Percentiles rank a stretch among this genome's conserved stretches.
phyloP scores from a whole-genome alignment of 805 yeast species.

The Zygosaccharomyces siamensis region DNA sequence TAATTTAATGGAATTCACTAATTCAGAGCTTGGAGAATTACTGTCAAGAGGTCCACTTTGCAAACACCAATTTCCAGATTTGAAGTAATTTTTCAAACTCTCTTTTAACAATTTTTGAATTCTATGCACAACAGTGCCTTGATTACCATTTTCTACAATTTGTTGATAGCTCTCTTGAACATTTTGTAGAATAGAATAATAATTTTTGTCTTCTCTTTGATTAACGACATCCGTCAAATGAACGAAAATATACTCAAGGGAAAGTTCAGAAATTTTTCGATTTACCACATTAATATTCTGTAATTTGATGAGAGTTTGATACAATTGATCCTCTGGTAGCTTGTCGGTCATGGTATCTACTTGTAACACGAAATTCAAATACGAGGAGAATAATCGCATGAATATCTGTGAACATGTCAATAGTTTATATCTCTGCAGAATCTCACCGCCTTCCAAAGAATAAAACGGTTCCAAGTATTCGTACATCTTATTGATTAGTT shows the following conservation, averaged over 20 bases:
- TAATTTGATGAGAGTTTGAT: slow-evolving; percentile 25
- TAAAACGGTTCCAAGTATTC: slow-evolving; percentile 38
- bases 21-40: slow-evolving; percentile 25
- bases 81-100: slow-evolving; percentile 32
- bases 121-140: slow-evolving; percentile 31
- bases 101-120: slow-evolving; percentile 29
- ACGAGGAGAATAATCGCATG: slow-evolving; percentile 22
- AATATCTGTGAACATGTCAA: slow-evolving; percentile 28
- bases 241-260: slow-evolving; percentile 19
- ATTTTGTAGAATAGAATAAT: slow-evolving; percentile 31
- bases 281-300: slow-evolving; percentile 19
- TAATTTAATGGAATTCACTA: slow-evolving; percentile 28
- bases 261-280: slow-evolving; percentile 16
- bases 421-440: slow-evolving; percentile 24
- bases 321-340: slow-evolving; percentile 23
- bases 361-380: slow-evolving; percentile 22
- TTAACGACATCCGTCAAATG: slow-evolving; percentile 25
- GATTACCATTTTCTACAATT: slow-evolving; percentile 27
- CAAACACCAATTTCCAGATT: slow-evolving; percentile 33
- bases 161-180: slow-evolving; percentile 28
- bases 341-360: slow-evolving; percentile 20
- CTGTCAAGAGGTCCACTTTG: background rate
- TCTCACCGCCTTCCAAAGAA: slow-evolving; percentile 16
- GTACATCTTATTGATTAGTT: slow-evolving; percentile 43
- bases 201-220: slow-evolving; percentile 18